Conservation (phyloP, 768 basidiomycete species). For the Amanita brunnescens region DNA sequence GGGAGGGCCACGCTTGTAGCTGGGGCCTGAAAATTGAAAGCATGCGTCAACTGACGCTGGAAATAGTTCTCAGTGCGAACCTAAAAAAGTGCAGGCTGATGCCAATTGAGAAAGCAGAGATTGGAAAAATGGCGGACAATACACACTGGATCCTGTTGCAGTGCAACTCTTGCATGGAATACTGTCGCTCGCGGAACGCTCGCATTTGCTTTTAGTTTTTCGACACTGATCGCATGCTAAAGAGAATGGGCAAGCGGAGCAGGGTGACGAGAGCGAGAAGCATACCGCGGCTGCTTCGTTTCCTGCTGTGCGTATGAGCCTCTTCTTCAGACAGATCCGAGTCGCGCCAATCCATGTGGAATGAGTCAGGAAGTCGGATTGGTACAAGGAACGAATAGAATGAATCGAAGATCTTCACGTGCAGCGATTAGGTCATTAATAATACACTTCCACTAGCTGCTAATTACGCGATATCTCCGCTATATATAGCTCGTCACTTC, state of each 20-base stretch:
- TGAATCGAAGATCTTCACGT: conserved; percentile 9
- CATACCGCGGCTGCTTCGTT: conserved; percentile 58
- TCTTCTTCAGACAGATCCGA: conserved; percentile 58
- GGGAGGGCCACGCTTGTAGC: conserved; percentile 77
- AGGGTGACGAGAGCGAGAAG: background rate
- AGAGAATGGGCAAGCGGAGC: conserved; percentile 4
- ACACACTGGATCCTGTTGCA: conserved; percentile 44
- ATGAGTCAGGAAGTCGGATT: conserved; percentile 8
- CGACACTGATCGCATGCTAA: conserved; percentile 82
- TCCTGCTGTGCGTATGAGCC: conserved; percentile 24
- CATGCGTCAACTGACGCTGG: background rate
- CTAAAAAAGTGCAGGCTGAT: conserved; percentile 59
- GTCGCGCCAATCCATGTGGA: conserved; percentile 46
- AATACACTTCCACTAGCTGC: background rate
- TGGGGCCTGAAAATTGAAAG: conserved; percentile 51
- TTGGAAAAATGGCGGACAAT: background rate
- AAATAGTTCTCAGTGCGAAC: conserved; percentile 20
- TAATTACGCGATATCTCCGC: too few species aligned
- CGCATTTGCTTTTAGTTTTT: conserved; percentile 85
- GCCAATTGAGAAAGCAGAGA: conserved; percentile 6
- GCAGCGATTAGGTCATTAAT: conserved; percentile 2
- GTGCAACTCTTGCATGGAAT: conserved; percentile 57
- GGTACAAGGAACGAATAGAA: conserved; percentile 12
- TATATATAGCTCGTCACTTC: conserved; percentile 37
- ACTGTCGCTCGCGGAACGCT: conserved; percentile 39